A percentile compares a stretch with the other conserved stretches of the same genome.
Evolutionary conservation across 192 early-diverging fungal genomes (phyloP).

Genomic region (Mortierella antarctica): DNA sequence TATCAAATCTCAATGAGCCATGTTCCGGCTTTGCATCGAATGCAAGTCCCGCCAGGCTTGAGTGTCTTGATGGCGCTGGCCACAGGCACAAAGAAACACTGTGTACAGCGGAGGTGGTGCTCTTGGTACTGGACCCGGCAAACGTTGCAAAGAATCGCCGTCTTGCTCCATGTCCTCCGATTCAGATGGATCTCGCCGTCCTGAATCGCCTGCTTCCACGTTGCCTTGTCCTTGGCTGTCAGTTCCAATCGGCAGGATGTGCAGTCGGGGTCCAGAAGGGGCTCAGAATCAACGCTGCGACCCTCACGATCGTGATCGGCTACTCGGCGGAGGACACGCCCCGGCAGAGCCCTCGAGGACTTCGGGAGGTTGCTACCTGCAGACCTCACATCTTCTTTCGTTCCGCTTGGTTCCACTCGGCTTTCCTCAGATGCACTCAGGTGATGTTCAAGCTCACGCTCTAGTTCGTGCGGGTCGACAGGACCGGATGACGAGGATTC

Average conservation of each 20-base stretch:
- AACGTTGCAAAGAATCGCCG: slow-evolving; percentile 14
- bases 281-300: too few species aligned
- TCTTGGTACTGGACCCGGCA: slow-evolving; percentile 24
- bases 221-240: background rate
- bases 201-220: slow-evolving; percentile 17
- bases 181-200: slow-evolving; percentile 24
- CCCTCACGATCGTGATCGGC: too few species aligned
- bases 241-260: slow-evolving; percentile 22
- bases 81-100: slow-evolving; percentile 39
- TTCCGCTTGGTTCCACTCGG: background rate
- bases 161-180: slow-evolving; percentile 27
- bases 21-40: slow-evolving; percentile 40
- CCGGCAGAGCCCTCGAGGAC: slow-evolving; percentile 24
- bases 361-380: slow-evolving; percentile 9
- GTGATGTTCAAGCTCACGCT: slow-evolving; percentile 4
- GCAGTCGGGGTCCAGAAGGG: slow-evolving; percentile 16
- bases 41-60: slow-evolving; percentile 22
- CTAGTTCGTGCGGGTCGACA: slow-evolving; percentile 6
- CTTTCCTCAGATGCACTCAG: too few species aligned
- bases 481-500: background rate
- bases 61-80: background rate
- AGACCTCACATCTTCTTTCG: background rate
- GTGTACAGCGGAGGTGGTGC: slow-evolving; percentile 27
- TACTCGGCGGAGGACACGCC: slow-evolving; percentile 11
- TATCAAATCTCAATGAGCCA: slow-evolving; percentile 14